Evolutionary conservation across 1,284 basidiomycete genomes (phyloP).

Genomic region (Psilocybe mexicana): DNA sequence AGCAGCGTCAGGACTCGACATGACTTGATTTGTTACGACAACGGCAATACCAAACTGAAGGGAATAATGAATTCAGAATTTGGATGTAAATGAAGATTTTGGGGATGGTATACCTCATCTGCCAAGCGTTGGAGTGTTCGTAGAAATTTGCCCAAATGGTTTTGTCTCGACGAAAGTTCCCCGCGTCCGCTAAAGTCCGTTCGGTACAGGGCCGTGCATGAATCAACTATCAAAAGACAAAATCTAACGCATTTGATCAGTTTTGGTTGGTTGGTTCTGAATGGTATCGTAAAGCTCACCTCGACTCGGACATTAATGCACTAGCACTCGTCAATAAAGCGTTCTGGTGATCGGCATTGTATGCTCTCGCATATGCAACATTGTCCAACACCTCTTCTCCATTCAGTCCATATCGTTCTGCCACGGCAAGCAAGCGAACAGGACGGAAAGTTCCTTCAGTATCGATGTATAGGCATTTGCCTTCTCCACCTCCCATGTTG

Average conservation of each 20-base stretch:
- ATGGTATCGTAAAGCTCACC: constrained; percentile 48
- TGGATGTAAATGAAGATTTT: not conserved
- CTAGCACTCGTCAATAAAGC: constrained; percentile 89
- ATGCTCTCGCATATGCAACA: constrained; percentile 97
- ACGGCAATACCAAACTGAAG: constrained; percentile 94
- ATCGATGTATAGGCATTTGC: constrained; percentile 99
- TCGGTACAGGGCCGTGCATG: constrained; percentile 93
- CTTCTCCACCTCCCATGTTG: constrained; percentile 98
- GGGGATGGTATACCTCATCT: constrained; percentile 73
- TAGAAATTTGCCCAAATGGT: constrained; percentile 96
- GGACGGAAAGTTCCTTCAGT: constrained; percentile 99
- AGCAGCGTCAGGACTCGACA: constrained; percentile 96
- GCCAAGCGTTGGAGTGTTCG: constrained; percentile 91
- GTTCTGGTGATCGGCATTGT: constrained; percentile 98
- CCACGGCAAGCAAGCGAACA: constrained; percentile 90
- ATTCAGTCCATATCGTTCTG: constrained; percentile 93
- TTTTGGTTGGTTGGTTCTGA: not conserved
- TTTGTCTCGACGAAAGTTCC: constrained; percentile 94
- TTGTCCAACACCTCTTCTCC: constrained; percentile 99
- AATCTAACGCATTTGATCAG: constrained; percentile 60
- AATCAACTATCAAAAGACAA: constrained; percentile 95
- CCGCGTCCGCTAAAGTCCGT: constrained; percentile 97
- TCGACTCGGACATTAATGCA: constrained; percentile 96
- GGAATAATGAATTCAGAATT: constrained; percentile 13
- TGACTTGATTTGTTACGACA: constrained; percentile 98